phyloP scores from a whole-genome alignment of 1,284 basidiomycete species.

The Puccinia horiana region DNA sequence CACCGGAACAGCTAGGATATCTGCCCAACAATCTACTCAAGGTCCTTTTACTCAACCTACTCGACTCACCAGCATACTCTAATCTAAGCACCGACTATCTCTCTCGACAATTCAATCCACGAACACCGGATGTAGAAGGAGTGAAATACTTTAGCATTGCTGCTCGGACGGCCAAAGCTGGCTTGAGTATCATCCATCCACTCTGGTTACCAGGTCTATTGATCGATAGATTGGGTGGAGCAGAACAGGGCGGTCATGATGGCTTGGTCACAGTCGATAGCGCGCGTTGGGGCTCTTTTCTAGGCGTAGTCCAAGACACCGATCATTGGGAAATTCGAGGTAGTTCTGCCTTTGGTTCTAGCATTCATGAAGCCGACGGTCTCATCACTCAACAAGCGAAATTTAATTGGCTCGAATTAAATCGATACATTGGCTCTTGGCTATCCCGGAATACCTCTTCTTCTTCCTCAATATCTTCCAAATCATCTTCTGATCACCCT shows the following conservation, averaged over 20 bases:
- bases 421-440: conserved; percentile 41
- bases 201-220: conserved; percentile 96
- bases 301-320: conserved; percentile 83
- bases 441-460: conserved; percentile 7
- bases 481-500: not conserved
- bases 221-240: conserved; percentile 69
- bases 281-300: conserved; percentile 83
- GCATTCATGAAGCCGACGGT: not conserved
- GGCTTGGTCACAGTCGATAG: conserved; percentile 86
- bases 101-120: conserved; percentile 83
- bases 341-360: conserved; percentile 62
- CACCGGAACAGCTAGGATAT: not conserved
- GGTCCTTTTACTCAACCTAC: conserved; percentile 82
- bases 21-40: conserved; percentile 72
- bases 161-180: conserved; percentile 66
- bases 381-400: not conserved
- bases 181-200: conserved; percentile 83
- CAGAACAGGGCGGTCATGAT: conserved; percentile 83
- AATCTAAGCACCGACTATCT: conserved; percentile 88
- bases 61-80: conserved; percentile 95
- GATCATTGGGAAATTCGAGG: conserved; percentile 98
- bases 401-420: conserved; percentile 37
- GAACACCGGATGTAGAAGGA: conserved; percentile 73
- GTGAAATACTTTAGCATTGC: conserved; percentile 93
- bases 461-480: not conserved